phyloP scores from a whole-genome alignment of 345 rosid species.

The Camelina hispida region DNA sequence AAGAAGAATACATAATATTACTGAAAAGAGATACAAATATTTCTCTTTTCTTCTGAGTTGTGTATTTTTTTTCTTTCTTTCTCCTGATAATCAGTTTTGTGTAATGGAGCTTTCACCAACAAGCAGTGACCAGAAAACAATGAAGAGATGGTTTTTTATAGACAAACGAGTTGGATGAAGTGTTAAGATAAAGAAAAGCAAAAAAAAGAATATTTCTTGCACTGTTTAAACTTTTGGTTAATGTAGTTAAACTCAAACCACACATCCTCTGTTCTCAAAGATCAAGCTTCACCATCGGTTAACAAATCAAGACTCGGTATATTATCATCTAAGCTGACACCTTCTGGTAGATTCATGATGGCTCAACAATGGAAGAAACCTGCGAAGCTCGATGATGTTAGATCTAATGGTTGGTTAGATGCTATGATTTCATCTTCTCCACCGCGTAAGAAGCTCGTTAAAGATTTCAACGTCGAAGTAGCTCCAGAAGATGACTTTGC shows the following conservation, averaged over 20 bases:
- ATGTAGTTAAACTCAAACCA: slow-evolving; percentile 77
- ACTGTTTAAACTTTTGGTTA: background rate
- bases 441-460: slow-evolving; percentile 74
- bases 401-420: slow-evolving; percentile 88
- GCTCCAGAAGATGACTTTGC: slow-evolving; percentile 59
- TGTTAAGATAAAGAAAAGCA: background rate
- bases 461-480: slow-evolving; percentile 58
- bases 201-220: background rate
- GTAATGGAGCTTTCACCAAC: slow-evolving; percentile 79
- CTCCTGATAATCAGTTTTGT: slow-evolving; percentile 45
- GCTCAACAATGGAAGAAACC: slow-evolving; percentile 66
- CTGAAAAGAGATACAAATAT: background rate
- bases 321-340: slow-evolving; percentile 51
- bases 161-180: slow-evolving; percentile 79
- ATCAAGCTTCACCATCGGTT: slow-evolving; percentile 48
- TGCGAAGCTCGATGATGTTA: slow-evolving; percentile 78
- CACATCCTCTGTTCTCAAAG: slow-evolving; percentile 77
- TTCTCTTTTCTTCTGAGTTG: background rate
- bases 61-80: background rate
- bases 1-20: background rate
- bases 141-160: slow-evolving; percentile 94
- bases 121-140: slow-evolving; percentile 79
- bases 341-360: slow-evolving; percentile 54
- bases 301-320: slow-evolving; percentile 70
- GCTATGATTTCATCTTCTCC: slow-evolving; percentile 98